phyloP scores from a whole-genome alignment of 257 asterid species.

The Fraxinus anomala region DNA sequence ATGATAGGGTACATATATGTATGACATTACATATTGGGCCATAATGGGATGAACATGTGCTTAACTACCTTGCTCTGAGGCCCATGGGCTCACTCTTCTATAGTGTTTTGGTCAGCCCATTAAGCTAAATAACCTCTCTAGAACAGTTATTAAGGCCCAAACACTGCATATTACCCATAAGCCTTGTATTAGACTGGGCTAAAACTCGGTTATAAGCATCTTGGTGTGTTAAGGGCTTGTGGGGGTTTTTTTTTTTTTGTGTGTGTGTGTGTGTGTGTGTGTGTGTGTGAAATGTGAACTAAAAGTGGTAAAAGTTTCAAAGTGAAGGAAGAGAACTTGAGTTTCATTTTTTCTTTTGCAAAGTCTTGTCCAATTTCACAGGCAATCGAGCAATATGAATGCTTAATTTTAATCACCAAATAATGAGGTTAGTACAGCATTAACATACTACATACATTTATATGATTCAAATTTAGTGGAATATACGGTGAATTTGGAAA shows the following conservation, averaged over 20 bases:
- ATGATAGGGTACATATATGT: neutral
- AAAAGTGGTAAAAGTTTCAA: neutral
- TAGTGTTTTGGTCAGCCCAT: neutral
- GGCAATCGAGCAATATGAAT: neutral
- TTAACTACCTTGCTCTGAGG: neutral
- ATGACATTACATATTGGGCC: neutral
- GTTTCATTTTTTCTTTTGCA: neutral
- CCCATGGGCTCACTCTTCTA: neutral
- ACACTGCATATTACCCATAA: neutral
- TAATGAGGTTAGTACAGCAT: neutral
- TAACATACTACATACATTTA: neutral
- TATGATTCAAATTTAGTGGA: neutral
- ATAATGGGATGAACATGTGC: neutral
- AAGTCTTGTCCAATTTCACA: neutral
- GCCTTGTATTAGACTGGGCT: neutral
- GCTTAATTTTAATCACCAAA: constrained; percentile 5
- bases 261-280: neutral
- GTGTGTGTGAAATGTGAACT: neutral
- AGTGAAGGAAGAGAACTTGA: neutral
- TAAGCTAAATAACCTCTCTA: neutral
- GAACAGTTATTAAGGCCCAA: neutral
- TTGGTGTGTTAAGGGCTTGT: neutral
- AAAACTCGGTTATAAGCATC: neutral
- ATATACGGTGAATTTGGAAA: neutral
- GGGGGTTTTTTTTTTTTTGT: neutral